Evolutionary conservation across 192 early-diverging fungal genomes (phyloP), one percentile per base, ranked within the genome.

Genomic region (Gonapodya prolifera): DNA sequence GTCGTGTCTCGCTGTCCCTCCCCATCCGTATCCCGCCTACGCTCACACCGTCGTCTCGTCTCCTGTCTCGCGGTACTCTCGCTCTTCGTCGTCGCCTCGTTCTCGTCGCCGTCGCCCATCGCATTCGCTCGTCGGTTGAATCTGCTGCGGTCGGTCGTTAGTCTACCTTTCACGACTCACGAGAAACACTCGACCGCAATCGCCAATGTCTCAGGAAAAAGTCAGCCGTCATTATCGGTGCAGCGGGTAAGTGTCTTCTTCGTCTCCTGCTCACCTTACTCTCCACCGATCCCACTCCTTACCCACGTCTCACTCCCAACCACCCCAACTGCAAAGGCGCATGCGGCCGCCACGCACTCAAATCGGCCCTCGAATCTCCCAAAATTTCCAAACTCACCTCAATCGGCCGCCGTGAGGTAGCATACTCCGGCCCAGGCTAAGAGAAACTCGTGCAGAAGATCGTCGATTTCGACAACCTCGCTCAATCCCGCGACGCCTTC

Each of bases 391-490:
- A 82, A 34, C 88, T 92, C 17, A 88, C 88, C 30, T 75, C 85
- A 2, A 78, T 91, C 35, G 87, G 86, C n/a, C 83, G 91, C 69
- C 80, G 86, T 33, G 77, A 79, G 34, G 75, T 87, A 33, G 79
- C 81, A 18, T 81, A 86, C 2, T 81, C 82, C 17, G 80, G 82
- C 1, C 80, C 77, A 0, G 80, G 84, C 35, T 70, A 80, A 35
- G 84, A 90, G 31, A 82, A 83, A 71, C 70, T 89, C 73, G 86
- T 90, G 34, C 91, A 93, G 80, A 86, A 91, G 76, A 83, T 85
- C 0, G 85, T 92, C 29, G 89, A 94, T 82, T 93, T 92, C 81
- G 93, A 96, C 29, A 89, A 94, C 69, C 78, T 89, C 13, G 86
- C 88, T 16, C 75, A 78, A 8, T 34, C 73, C 76, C 78, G 80